Base-by-base conservation (phyloP, 75 land plant genomes). In the Cunninghamia lanceolata region DNA sequence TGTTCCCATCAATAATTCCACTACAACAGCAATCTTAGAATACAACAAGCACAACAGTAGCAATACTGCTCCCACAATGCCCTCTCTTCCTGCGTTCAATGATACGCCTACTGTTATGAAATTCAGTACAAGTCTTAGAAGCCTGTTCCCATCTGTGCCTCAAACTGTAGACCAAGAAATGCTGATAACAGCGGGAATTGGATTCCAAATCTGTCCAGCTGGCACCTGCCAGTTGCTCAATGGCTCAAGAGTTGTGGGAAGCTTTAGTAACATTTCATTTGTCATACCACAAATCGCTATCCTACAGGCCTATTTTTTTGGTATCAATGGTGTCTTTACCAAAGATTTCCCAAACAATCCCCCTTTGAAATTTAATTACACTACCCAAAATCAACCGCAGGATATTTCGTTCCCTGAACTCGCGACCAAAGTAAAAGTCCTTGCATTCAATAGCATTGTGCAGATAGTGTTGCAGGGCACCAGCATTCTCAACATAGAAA, bases 241-340 rank as follows among this genome's bases (percentile, higher is more conserved):
- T 17, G 83, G 83, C 36, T 0, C 15, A 25, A 42, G 46, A 25
- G 1, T 82, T n/a, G n/a, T 45, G 11, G 83, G 38, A 42, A 42
- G 83, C 47, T 40, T 82, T 43, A 82, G 42, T 19, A 82, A 82
- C 40, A 28, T 82, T 25, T 82, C 83, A 42, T 82, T 82, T 38
- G 43, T 73, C 13, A 0, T 34, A 35, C 76, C 76, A 34, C 2
- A 4, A 1, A 73, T 73, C 14, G 38, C 76, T 35, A 11, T 73
- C 11, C 8, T 73, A 35, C 76, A 73, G 36, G 76, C 76, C 36
- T 6, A 30, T 9, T 73, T 25, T 34, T 73, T 32, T 73, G 34
- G 36, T 15, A 73, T 73, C 28, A 6, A 0, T 73, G 76, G 76
- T 32, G 76, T 73, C 11, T 73, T 73, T 15, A 73, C 30, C 76